A percentile compares a stretch with the other conserved stretches of the same genome.
Evolutionary conservation across 345 rosid species (phyloP).

Genomic region (Luvunga scandens): DNA sequence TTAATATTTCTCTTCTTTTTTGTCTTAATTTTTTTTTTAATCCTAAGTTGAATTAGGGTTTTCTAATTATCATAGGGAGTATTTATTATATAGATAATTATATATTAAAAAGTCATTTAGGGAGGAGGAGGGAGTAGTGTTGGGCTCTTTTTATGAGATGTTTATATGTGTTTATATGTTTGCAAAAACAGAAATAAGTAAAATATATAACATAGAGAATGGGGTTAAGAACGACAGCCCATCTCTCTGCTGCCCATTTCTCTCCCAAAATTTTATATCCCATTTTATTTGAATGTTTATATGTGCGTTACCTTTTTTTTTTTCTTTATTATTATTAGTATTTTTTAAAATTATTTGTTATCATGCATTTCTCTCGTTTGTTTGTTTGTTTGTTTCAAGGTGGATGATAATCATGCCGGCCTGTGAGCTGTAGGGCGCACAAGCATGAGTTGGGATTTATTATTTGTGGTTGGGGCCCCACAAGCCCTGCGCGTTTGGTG

Average conservation of each 20-base stretch:
- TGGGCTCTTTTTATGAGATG: conserved; percentile 37
- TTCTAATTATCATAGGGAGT: conserved; percentile 44
- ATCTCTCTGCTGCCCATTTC: conserved; percentile 19
- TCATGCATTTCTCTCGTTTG: not conserved
- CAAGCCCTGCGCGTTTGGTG: not conserved
- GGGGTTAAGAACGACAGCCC: not conserved
- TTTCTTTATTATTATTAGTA: too few relatives aligned
- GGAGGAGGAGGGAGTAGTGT: conserved; percentile 21
- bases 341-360: not conserved
- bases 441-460: not conserved
- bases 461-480: conserved; percentile 18
- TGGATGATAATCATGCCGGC: conserved; percentile 1
- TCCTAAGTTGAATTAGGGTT: conserved; percentile 44
- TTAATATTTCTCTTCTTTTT: conserved; percentile 6
- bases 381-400: not conserved
- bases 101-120: conserved; percentile 13
- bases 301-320: not conserved
- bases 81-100: conserved; percentile 40
- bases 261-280: conserved; percentile 2
- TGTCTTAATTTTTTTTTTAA: not conserved
- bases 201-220: not conserved
- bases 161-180: conserved; percentile 51
- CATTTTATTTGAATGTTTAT: not conserved
- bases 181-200: conserved; percentile 24
- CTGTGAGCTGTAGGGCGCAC: conserved; percentile 5